Conservation (phyloP, 371 early-diverging fungal species). For the Mucor irregularis region DNA sequence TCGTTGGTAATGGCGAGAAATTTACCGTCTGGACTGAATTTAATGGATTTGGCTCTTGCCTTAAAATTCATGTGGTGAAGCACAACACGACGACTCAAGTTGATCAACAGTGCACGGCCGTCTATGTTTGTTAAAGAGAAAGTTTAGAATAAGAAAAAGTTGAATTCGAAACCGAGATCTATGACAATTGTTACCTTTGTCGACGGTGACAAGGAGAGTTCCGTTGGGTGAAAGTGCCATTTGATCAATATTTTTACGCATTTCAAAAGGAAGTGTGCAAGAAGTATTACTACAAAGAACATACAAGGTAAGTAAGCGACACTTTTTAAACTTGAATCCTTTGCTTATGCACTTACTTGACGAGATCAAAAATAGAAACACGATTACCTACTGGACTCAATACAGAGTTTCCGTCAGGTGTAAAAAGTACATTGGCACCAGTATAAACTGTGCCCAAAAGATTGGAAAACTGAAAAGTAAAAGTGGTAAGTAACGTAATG, state of each 20-base stretch:
- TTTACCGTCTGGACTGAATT: slow-evolving; percentile 82
- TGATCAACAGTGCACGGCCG: slow-evolving; percentile 87
- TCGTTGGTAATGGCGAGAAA: slow-evolving; percentile 87
- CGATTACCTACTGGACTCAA: slow-evolving; percentile 96
- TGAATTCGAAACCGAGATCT: too few relatives aligned
- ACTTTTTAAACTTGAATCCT: neutral
- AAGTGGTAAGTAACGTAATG: too few relatives aligned
- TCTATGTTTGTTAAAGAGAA: too few relatives aligned
- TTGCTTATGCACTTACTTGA: slow-evolving; percentile 85
- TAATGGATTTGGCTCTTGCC: slow-evolving; percentile 71
- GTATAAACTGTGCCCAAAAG: slow-evolving; percentile 96
- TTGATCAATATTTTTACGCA: slow-evolving; percentile 82
- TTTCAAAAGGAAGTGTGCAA: slow-evolving; percentile 91
- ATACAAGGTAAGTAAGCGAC: neutral
- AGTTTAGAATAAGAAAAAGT: too few relatives aligned
- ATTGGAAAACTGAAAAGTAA: slow-evolving; percentile 74
- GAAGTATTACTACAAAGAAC: slow-evolving; percentile 75
- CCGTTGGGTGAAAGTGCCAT: slow-evolving; percentile 92
- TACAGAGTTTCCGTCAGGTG: slow-evolving; percentile 93
- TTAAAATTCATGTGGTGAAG: slow-evolving; percentile 91
- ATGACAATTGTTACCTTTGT: slow-evolving; percentile 91
- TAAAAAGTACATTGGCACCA: slow-evolving; percentile 92
- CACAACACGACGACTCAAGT: slow-evolving; percentile 79
- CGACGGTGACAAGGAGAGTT: slow-evolving; percentile 83
- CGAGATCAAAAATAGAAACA: slow-evolving; percentile 93